These are phyloP conservation scores for Cutaneotrichosporon cyanovorans DNA, from an alignment of 1,284 basidiomycete genomes.

Conservation along the genomic window DNA sequence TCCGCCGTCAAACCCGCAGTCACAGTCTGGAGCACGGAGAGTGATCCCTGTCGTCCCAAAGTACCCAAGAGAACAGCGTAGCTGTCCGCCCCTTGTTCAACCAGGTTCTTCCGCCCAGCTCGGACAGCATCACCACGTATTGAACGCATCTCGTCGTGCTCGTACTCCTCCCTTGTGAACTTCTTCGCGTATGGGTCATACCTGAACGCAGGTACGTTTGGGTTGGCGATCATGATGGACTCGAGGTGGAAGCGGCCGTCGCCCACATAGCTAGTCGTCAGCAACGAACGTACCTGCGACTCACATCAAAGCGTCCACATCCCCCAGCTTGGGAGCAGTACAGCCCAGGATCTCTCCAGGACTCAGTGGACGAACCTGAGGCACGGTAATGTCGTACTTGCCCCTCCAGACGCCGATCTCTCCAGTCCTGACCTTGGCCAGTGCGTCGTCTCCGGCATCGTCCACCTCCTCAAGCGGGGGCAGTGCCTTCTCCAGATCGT, in stretches of 20 bases:
- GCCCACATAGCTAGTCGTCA: conserved; percentile 72
- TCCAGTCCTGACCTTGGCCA: conserved; percentile 30
- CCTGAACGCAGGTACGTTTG: conserved; percentile 87
- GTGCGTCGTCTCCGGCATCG: conserved; percentile 13
- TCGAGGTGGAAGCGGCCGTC: conserved; percentile 98
- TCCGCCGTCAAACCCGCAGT: conserved; percentile 52
- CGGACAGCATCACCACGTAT: conserved; percentile 71
- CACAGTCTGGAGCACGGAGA: conserved; percentile 81
- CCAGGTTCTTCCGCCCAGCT: conserved; percentile 60
- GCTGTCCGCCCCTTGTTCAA: conserved; percentile 34
- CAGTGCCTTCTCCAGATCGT: conserved; percentile 53
- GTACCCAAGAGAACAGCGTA: conserved; percentile 98
- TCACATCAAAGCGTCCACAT: conserved; percentile 80
- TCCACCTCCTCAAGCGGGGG: conserved; percentile 25
- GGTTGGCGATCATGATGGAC: conserved; percentile 98
- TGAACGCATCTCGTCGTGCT: conserved; percentile 78
- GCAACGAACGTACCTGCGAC: conserved; percentile 26
- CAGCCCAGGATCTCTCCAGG: conserved; percentile 97
- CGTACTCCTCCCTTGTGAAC: conserved; percentile 84
- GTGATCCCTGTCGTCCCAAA: conserved; percentile 85
- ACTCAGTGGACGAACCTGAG: conserved; percentile 84
- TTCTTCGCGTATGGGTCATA: conserved; percentile 99
- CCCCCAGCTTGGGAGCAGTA: conserved; percentile 71
- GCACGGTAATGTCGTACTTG: conserved; percentile 71
- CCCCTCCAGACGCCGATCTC: conserved; percentile 46